Evolutionary conservation across 176 grass and related monocot species (phyloP), one percentile per base, ranked within the genome.

Genomic region (Otatea glauca): DNA sequence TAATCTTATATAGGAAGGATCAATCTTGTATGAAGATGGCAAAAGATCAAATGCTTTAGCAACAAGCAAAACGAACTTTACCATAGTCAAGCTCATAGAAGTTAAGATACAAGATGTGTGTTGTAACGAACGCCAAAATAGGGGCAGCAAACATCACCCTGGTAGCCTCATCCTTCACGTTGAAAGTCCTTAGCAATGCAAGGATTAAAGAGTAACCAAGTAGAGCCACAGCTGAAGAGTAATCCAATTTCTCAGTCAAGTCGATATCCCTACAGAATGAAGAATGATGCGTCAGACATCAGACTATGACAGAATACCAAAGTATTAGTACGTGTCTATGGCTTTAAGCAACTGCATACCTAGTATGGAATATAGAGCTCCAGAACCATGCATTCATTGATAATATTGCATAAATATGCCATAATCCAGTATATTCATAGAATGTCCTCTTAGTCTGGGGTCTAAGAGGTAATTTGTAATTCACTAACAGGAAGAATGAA

Each of bases 341-440:
- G 60, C 35, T 68, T 43, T 75, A 41, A 75, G 66, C 17, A 91
- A 71, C 11, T 82, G 65, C 49, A 81, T 86, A 98, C 96, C 93
- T 90, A 62, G 91, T 93, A 81, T 98, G 96, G 72, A 98, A 95
- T 76, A 98, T 76, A 77, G 85, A 86, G 87, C 96, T 98, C 96
- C 95, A 98, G 74, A 92, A 93, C 96, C 96, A 98, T 70, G 93
- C 92, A 77, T 95, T 98, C 75, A 98, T 95, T 35, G 96, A 95
- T 81, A 98, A 70, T 29, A 98, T 71, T 60, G 85, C 96, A 91
- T 93, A 95, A 38, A 98, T 98, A 92, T 98, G 96, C 92, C 92
- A 98, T 55, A 98, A 81, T 9, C 89, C 86, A 82, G 91, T 95
- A 51, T 93, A 98, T 87, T 98, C 92, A n/a, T 95, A 98, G 71